Percentiles rank a stretch among this genome's conserved stretches.
phyloP scores from a whole-genome alignment of 164 flowering plant species.

The Santalum album region DNA sequence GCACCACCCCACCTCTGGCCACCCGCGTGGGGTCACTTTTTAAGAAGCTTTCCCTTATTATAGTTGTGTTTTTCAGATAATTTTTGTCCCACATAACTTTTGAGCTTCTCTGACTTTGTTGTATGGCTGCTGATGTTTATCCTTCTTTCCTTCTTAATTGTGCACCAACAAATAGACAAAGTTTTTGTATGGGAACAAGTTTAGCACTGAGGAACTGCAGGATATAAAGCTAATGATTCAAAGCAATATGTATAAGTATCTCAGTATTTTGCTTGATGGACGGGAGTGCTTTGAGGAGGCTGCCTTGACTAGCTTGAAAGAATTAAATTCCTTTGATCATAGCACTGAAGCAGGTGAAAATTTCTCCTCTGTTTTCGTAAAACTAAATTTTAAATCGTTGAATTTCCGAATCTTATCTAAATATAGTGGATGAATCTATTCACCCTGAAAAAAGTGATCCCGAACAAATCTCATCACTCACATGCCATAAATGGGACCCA shows the following conservation, averaged over 20 bases:
- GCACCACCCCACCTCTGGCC: too few relatives aligned
- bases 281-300: conserved; percentile 98
- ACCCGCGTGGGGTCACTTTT: too few relatives aligned
- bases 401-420: too few relatives aligned
- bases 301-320: conserved; percentile 28
- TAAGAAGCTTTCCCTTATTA: too few relatives aligned
- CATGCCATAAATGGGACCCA: too few relatives aligned
- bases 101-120: neutral
- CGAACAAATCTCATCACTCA: too few relatives aligned
- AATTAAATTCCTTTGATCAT: conserved; percentile 20
- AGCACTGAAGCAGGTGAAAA: conserved; percentile 38
- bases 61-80: neutral
- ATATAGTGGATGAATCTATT: too few relatives aligned
- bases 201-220: conserved; percentile 63
- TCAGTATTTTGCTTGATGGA: conserved; percentile 90
- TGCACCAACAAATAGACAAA: conserved; percentile 53
- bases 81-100: neutral
- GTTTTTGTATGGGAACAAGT: conserved; percentile 74
- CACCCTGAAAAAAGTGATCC: too few relatives aligned
- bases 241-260: conserved; percentile 92
- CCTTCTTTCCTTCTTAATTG: neutral
- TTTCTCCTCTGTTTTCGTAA: too few relatives aligned
- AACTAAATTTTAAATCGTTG: too few relatives aligned
- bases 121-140: neutral
- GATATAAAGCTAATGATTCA: conserved; percentile 92